These are phyloP conservation scores for Talaromyces sp. DNA, from an alignment of 2,329 filamentous ascomycete species.

Conservation along the genomic window DNA sequence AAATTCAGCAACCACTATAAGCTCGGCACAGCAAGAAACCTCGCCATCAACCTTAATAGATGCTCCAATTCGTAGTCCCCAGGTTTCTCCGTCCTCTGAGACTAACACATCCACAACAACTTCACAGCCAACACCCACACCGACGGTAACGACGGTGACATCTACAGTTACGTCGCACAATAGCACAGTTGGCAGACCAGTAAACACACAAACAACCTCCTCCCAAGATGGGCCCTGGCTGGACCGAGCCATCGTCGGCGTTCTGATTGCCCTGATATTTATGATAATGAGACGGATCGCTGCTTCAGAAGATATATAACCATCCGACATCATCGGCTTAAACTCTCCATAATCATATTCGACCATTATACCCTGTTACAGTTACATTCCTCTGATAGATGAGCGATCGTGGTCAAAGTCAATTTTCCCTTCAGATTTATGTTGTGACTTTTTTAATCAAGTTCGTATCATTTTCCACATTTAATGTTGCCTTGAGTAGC, in stretches of 20 bases:
- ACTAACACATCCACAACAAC: constrained; percentile 13
- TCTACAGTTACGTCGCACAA: constrained; percentile 21
- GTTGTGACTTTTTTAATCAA: not conserved
- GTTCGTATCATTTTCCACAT: not conserved
- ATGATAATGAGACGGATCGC: constrained; percentile 59
- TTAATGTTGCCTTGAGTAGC: not conserved
- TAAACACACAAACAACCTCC: constrained; percentile 2
- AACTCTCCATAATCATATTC: not conserved
- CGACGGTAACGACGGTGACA: constrained; percentile 32
- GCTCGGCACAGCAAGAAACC: not conserved
- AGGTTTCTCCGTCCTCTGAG: not conserved
- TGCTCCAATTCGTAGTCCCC: not conserved
- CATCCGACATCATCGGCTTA: not conserved
- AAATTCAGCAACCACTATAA: not conserved
- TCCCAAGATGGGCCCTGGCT: constrained; percentile 65
- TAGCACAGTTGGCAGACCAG: not conserved
- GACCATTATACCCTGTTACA: not conserved
- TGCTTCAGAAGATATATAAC: constrained; percentile 19
- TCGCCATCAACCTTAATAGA: constrained; percentile 2
- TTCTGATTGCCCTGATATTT: constrained; percentile 66
- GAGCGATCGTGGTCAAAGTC: too few relatives aligned
- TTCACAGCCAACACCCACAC: constrained; percentile 37
- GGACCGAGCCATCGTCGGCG: constrained; percentile 72
- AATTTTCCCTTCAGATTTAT: not conserved
- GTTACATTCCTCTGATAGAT: not conserved